These are phyloP conservation scores for Arabis alpina DNA, from an alignment of 345 rosid species.

Conservation along the genomic window DNA sequence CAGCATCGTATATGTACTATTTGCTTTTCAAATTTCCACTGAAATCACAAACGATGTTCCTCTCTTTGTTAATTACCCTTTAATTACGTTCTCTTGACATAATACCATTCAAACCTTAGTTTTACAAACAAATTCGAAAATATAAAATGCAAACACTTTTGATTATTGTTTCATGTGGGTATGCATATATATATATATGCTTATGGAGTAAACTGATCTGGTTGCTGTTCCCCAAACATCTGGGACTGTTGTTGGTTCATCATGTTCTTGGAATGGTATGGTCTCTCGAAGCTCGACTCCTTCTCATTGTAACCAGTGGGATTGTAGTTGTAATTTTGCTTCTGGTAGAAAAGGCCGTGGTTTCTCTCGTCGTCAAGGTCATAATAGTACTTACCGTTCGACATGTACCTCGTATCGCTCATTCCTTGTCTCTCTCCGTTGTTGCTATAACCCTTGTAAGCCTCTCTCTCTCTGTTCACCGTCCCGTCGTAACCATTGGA, in stretches of 20 bases:
- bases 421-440: constrained; percentile 41
- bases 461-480: constrained; percentile 21
- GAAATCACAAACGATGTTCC: too few relatives aligned
- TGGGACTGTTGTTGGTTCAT: constrained; percentile 21
- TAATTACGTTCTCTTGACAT: too few relatives aligned
- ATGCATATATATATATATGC: too few relatives aligned
- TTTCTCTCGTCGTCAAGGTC: constrained; percentile 43
- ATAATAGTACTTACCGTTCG: constrained; percentile 46
- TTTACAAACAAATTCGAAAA: constrained; percentile 8
- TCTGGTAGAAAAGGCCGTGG: constrained; percentile 41
- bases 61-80: too few relatives aligned
- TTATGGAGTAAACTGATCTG: constrained; percentile 37
- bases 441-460: constrained; percentile 35
- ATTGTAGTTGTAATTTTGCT: constrained; percentile 27
- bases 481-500: constrained; percentile 12
- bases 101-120: background rate
- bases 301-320: constrained; percentile 24
- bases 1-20: background rate
- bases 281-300: constrained; percentile 17
- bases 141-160: constrained; percentile 1
- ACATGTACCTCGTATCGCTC: constrained; percentile 47
- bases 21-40: constrained; percentile 1
- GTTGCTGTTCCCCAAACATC: constrained; percentile 29
- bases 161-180: background rate
- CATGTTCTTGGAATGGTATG: constrained; percentile 18